Base-by-base conservation (phyloP, 768 basidiomycete genomes). In the Termitomyces titanicus region DNA sequence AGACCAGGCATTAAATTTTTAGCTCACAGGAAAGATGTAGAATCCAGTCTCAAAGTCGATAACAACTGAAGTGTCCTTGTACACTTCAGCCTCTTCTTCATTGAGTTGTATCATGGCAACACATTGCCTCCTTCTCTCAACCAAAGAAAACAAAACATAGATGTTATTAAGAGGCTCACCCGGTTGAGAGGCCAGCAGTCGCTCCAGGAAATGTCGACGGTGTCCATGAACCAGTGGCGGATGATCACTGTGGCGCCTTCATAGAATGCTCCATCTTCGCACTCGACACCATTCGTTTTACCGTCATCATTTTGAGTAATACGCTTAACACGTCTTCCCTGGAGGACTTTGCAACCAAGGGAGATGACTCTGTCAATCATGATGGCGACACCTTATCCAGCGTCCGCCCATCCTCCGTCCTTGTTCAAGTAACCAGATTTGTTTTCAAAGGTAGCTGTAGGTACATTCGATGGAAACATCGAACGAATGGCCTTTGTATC, bases 331-430 rank as follows among this genome's bases (percentile, higher is more conserved):
- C 76, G 71, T 60, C 82, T 85, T 2, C 84, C 85, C 0, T 77
- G 59, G 4, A 86, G 25, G 29, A 96, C 70, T 22, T 71, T 76
- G 1, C 85, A 92, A 0, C 86, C 86, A 40, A 84, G 72, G 11
- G 73, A 64, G n/a, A 66, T 64, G 4, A 96, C 84, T 42, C 75
- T 79, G 27, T 70, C 64, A 48, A 86, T 78, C 55, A 90, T 70
- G 10, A 78, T 65, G 2, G 68, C 63, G 9, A 93, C 63, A 3
- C 88, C 92, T 64, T 86, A 80, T 1, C 78, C 75, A 1, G 94
- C 92, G 63, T 87, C 77, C 2, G 83, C 92, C 94, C 94, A 98
- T 13, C 94, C 94, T 1, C 88, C 83, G 35, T 89, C 85, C 8
- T 72, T 73, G 63, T 94, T 96, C 43, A 88, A 61, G 64, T 89